Base-by-base conservation (phyloP, 2,329 filamentous ascomycete species). In the Clonostachys byssicola region DNA sequence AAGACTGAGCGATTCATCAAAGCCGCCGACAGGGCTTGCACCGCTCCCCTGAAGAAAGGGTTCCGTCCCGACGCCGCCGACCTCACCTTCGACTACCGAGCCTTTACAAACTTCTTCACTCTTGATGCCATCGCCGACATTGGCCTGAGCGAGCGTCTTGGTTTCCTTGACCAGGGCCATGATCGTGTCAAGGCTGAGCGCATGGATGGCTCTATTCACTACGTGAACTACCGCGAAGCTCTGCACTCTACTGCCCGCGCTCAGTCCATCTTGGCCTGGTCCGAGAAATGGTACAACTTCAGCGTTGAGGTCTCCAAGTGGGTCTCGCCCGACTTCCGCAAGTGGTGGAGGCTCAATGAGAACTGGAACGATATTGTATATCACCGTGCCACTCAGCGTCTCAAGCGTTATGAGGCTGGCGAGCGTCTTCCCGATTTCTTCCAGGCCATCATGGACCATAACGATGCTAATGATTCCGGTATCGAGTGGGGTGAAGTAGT, bases 401-500 rank as follows among this genome's bases (percentile, higher is more conserved):
- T 30, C 18, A 12, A 43, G 23, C 42, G 30, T 30, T n/a, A 30
- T 16, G 18, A 33, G 17, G 17, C 18, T 12, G 16, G n/a, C 23
- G 17, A 43, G n/a, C 20, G 42, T n/a, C 42, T 33, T 16, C 42
- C 18, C 5, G 42, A 18, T 43, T 12, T 18, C 17, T 14, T 43
- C 17, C 42, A 43, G 45, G 67, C 70, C 1, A 57, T 83, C 7
- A 78, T 83, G 74, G 73, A 73, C 9, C 65, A 72, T 44, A 71
- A 65, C 45, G 62, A 68, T 17, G 71, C 62, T 12, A 58, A 60
- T 4, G 60, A 67, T 2, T 62, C 64, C 38, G 60, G 69, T 35
- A 68, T 82, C 2, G 74, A 80, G 50, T 78, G 70, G 70, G 78
- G 79, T 23, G 80, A 84, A 57, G 74, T 82, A 8, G 70, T 78